Evolutionary conservation across 345 rosid species (phyloP).

Genomic region (Kernera saxatilis): DNA sequence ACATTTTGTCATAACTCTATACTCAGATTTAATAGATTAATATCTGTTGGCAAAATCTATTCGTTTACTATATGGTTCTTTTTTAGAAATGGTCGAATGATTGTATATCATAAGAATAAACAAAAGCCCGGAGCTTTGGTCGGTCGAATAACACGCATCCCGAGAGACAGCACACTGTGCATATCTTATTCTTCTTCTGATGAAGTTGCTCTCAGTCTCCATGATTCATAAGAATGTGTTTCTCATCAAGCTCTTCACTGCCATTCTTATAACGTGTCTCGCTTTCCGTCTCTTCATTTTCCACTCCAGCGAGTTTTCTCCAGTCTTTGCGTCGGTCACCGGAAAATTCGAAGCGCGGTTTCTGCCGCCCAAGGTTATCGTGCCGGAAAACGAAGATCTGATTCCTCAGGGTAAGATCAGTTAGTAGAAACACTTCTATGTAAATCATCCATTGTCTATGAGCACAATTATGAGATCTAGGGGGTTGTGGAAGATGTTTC

Average conservation of each 20-base stretch:
- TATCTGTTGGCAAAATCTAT: background rate
- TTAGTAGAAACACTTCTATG: background rate
- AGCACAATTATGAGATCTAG: slow-evolving; percentile 19
- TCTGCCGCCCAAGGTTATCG: slow-evolving; percentile 11
- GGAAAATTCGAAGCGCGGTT: slow-evolving; percentile 16
- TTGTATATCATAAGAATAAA: background rate
- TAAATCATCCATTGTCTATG: background rate
- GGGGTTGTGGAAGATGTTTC: background rate
- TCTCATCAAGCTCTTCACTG: slow-evolving; percentile 46
- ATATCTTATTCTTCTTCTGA: slow-evolving; percentile 24
- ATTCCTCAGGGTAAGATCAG: slow-evolving; percentile 43
- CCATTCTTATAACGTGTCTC: slow-evolving; percentile 45
- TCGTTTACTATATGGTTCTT: background rate
- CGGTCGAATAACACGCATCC: slow-evolving; percentile 5
- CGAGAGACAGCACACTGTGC: too few relatives aligned
- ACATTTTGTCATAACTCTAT: background rate
- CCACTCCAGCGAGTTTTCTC: slow-evolving; percentile 22
- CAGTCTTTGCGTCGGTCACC: slow-evolving; percentile 19
- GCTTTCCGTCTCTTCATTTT: slow-evolving; percentile 51
- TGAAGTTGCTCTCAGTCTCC: slow-evolving; percentile 46
- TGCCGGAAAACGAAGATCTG: slow-evolving; percentile 48
- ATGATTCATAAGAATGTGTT: slow-evolving; percentile 43
- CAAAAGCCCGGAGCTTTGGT: background rate
- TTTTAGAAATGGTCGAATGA: slow-evolving; percentile 27
- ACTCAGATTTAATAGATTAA: background rate